These are phyloP conservation scores for Kentomonas sorsogonicus DNA, from an alignment of 208 protist species.

Conservation along the genomic window DNA sequence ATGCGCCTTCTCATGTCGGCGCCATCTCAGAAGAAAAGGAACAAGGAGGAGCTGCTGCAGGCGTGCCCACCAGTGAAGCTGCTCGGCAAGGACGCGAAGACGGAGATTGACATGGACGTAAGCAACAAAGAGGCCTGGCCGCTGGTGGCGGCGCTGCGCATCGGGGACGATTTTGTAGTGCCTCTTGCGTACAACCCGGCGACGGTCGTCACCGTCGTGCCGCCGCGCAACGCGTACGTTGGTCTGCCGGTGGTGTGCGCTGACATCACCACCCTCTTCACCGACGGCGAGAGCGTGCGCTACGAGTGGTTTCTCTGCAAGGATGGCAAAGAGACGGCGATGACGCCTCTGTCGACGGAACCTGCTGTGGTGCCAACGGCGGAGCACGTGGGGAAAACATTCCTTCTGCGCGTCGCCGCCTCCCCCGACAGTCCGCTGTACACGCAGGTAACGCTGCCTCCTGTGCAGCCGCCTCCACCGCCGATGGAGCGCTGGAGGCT, in stretches of 20 bases:
- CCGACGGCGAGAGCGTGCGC: constrained; percentile 22
- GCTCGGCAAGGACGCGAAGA: constrained; percentile 18
- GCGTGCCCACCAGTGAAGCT: constrained; percentile 44
- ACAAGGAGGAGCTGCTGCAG: constrained; percentile 46
- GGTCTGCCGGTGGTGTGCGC: constrained; percentile 69
- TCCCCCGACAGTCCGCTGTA: no score
- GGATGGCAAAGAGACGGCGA: not conserved
- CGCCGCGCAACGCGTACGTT: constrained; percentile 51
- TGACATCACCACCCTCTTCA: constrained; percentile 51
- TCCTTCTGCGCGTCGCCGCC: constrained; percentile 55
- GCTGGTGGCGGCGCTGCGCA: constrained; percentile 31
- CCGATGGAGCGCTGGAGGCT: constrained; percentile 54
- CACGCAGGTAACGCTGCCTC: constrained; percentile 52
- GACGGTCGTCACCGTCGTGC: constrained; percentile 56
- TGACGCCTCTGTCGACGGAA: constrained; percentile 27
- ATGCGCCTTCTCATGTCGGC: constrained; percentile 63
- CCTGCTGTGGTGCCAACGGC: constrained; percentile 43
- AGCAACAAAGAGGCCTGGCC: constrained; percentile 60
- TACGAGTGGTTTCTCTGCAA: constrained; percentile 71
- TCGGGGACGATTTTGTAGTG: constrained; percentile 31
- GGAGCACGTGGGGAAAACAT: constrained; percentile 39
- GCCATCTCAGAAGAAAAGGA: constrained; percentile 14
- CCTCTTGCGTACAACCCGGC: constrained; percentile 68
- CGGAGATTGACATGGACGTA: constrained; percentile 40
- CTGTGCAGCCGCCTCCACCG: constrained; percentile 34